These are phyloP conservation scores for Corchorus olitorius DNA, from an alignment of 345 rosid species.

Conservation along the genomic window DNA sequence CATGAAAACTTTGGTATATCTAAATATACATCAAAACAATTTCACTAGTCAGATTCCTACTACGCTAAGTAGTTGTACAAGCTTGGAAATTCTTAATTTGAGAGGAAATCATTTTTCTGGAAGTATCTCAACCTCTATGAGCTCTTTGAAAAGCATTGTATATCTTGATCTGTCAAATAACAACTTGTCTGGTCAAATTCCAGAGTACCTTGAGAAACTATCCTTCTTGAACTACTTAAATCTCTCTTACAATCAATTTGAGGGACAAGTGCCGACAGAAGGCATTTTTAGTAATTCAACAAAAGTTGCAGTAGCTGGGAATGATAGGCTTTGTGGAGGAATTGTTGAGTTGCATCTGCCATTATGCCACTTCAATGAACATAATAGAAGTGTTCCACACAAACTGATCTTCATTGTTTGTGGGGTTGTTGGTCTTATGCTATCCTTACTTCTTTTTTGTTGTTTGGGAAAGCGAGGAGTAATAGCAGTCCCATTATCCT, in stretches of 20 bases:
- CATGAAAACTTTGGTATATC: background rate
- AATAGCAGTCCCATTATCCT: background rate
- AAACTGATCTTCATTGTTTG: background rate
- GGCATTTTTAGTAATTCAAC: conserved; percentile 29
- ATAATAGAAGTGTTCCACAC: background rate
- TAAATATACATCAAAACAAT: background rate
- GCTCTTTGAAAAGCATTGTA: conserved; percentile 1
- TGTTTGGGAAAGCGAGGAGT: background rate
- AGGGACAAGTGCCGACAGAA: conserved; percentile 29
- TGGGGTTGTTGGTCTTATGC: background rate
- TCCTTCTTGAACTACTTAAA: conserved; percentile 18
- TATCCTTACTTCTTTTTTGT: background rate
- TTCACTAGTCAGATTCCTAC: conserved; percentile 13
- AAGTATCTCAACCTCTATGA: conserved; percentile 12
- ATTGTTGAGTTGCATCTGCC: background rate
- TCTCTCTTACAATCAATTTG: conserved; percentile 25
- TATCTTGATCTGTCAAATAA: background rate
- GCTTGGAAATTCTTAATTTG: conserved; percentile 9
- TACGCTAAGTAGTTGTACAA: background rate
- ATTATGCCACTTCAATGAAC: background rate
- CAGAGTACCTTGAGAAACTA: conserved; percentile 15
- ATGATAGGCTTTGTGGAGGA: conserved; percentile 29
- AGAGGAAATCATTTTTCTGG: background rate
- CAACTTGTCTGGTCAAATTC: conserved; percentile 28
- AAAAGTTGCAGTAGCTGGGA: conserved; percentile 19